These are phyloP conservation scores for Sugiyamaella smithiae DNA, from an alignment of 805 yeast species.

Conservation along the genomic window DNA sequence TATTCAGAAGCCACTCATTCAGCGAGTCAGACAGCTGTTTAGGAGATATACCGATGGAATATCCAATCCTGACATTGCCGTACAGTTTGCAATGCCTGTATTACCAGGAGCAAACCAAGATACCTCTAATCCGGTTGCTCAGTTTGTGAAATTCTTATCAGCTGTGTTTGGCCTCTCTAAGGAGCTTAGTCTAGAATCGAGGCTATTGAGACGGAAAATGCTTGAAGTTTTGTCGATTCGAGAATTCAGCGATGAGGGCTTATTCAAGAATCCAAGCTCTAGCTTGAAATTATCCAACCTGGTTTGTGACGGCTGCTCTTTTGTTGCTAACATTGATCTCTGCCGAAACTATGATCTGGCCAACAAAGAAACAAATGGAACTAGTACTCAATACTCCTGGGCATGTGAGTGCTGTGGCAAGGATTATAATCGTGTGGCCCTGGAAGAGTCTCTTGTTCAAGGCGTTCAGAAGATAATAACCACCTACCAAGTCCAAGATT, in stretches of 20 bases:
- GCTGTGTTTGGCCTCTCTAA: slow-evolving; percentile 69
- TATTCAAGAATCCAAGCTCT: slow-evolving; percentile 71
- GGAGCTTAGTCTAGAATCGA: slow-evolving; percentile 64
- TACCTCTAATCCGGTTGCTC: slow-evolving; percentile 69
- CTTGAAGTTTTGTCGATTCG: slow-evolving; percentile 70
- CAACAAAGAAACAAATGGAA: slow-evolving; percentile 23
- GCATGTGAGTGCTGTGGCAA: slow-evolving; percentile 64
- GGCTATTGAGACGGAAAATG: slow-evolving; percentile 71
- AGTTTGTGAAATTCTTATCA: slow-evolving; percentile 70
- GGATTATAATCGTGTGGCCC: slow-evolving; percentile 58
- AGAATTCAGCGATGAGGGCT: slow-evolving; percentile 77
- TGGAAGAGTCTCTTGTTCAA: slow-evolving; percentile 78
- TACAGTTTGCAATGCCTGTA: slow-evolving; percentile 68
- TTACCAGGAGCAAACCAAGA: slow-evolving; percentile 55
- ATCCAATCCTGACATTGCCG: slow-evolving; percentile 57
- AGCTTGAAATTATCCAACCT: slow-evolving; percentile 64
- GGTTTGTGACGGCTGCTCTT: slow-evolving; percentile 77
- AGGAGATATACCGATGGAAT: slow-evolving; percentile 67
- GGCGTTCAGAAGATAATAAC: slow-evolving; percentile 55
- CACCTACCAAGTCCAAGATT: slow-evolving; percentile 74
- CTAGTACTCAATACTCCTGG: slow-evolving; percentile 39
- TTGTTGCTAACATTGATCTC: slow-evolving; percentile 71
- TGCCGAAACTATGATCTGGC: slow-evolving; percentile 60
- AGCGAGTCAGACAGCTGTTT: slow-evolving; percentile 62
- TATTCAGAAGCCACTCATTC: slow-evolving; percentile 61